phyloP scores from a whole-genome alignment of 176 grass and related monocot genomes.

The Cenchrus purpureus region DNA sequence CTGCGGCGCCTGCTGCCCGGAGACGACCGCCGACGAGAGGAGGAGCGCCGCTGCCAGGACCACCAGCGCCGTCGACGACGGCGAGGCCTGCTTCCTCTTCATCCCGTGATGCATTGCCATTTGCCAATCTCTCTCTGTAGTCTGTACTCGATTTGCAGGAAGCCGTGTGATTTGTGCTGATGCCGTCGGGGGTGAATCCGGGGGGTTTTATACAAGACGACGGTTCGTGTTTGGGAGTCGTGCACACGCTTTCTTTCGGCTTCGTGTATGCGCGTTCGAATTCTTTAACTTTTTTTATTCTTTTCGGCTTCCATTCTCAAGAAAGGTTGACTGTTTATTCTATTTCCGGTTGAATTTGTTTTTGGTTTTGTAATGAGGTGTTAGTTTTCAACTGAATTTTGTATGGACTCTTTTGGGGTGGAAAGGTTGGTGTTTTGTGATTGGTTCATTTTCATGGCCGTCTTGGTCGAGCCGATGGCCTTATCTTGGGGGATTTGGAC shows the following conservation, averaged over 20 bases:
- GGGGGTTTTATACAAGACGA: slow-evolving; percentile 4
- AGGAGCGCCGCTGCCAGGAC: slow-evolving; percentile 31
- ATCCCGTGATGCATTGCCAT: background rate
- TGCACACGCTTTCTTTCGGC: slow-evolving; percentile 44
- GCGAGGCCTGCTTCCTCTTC: background rate
- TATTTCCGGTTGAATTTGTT: background rate
- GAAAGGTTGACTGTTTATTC: slow-evolving; percentile 12
- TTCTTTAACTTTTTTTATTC: background rate
- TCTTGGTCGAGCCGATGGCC: slow-evolving; percentile 6
- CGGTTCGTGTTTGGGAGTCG: background rate
- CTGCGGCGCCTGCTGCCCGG: background rate
- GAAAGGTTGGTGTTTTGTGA: slow-evolving; percentile 1
- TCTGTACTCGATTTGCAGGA: no score
- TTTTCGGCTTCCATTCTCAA: background rate
- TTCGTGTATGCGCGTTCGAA: slow-evolving; percentile 28
- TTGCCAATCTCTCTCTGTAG: background rate
- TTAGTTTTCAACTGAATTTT: background rate
- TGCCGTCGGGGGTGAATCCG: background rate
- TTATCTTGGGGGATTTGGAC: background rate
- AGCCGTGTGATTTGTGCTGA: background rate
- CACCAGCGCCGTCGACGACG: background rate
- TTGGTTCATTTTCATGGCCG: slow-evolving; percentile 13
- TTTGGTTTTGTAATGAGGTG: background rate
- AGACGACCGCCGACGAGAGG: slow-evolving; percentile 36
- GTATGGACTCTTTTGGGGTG: background rate